These are phyloP conservation scores for Scheffersomyces amazonensis DNA, from an alignment of 805 yeast species.

Conservation along the genomic window DNA sequence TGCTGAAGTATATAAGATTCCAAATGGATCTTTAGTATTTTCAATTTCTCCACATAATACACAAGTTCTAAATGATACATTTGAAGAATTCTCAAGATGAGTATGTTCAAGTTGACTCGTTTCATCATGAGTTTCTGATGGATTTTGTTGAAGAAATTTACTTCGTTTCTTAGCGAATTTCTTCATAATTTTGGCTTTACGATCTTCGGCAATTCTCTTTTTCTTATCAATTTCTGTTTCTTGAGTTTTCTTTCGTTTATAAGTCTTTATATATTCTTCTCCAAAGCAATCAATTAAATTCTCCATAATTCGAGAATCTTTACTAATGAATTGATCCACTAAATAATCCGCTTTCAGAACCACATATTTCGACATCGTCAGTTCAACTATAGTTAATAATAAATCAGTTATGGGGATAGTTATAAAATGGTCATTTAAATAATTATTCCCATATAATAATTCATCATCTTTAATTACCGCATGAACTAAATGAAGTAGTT, in stretches of 20 bases:
- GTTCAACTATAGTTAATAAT: slow-evolving; percentile 49
- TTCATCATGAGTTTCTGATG: slow-evolving; percentile 9
- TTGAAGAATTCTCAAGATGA: slow-evolving; percentile 9
- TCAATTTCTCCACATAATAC: slow-evolving; percentile 59
- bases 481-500: slow-evolving; percentile 65
- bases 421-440: slow-evolving; percentile 45
- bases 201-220: slow-evolving; percentile 55
- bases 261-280: slow-evolving; percentile 46
- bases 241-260: slow-evolving; percentile 43
- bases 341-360: slow-evolving; percentile 56
- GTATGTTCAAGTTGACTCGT: not conserved
- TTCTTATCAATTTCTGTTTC: slow-evolving; percentile 58
- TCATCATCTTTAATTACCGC: slow-evolving; percentile 58
- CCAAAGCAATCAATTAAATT: slow-evolving; percentile 59
- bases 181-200: slow-evolving; percentile 59
- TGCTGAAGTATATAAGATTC: slow-evolving; percentile 52
- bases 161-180: slow-evolving; percentile 58
- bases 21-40: slow-evolving; percentile 46
- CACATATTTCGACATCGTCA: slow-evolving; percentile 47
- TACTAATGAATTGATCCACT: slow-evolving; percentile 48
- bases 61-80: slow-evolving; percentile 37
- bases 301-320: slow-evolving; percentile 49
- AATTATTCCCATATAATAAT: slow-evolving; percentile 32
- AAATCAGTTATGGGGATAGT: slow-evolving; percentile 56
- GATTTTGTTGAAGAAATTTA: slow-evolving; percentile 40